Evolutionary conservation across 2,329 filamentous ascomycete genomes (phyloP).

Genomic region (Botrytis deweyae): DNA sequence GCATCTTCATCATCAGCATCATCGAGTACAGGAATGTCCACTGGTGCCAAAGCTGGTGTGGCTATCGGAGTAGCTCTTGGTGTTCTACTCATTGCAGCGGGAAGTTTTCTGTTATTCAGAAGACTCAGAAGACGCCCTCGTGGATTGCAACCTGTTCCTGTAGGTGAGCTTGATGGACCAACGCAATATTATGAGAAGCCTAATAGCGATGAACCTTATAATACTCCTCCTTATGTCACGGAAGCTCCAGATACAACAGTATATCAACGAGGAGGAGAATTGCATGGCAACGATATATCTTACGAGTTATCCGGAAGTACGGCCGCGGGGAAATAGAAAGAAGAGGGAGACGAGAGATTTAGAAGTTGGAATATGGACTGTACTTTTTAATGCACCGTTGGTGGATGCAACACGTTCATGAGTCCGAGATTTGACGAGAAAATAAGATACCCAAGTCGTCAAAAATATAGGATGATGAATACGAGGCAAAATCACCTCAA

Average conservation of each 20-base stretch:
- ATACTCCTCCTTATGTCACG: background rate
- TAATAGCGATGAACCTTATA: background rate
- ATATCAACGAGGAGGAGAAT: background rate
- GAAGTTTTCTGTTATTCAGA: background rate
- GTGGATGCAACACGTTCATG: rapidly evolving
- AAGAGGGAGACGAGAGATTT: background rate
- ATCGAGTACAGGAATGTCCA: background rate
- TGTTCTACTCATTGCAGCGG: background rate
- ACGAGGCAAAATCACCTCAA: background rate
- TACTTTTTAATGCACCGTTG: background rate
- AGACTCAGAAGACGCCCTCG: background rate
- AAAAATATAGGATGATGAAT: background rate
- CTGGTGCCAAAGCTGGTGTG: background rate
- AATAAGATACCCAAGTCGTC: background rate
- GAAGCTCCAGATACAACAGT: background rate
- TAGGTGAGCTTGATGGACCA: background rate
- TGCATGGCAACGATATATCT: background rate
- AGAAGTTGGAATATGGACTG: background rate
- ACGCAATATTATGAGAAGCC: background rate
- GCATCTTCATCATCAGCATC: background rate
- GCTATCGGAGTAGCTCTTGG: background rate
- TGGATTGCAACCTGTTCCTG: background rate
- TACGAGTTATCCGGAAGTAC: background rate
- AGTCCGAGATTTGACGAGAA: background rate
- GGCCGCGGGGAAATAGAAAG: background rate